These are phyloP conservation scores for Nicotiana paniculata DNA, from an alignment of 257 asterid species.

Conservation along the genomic window DNA sequence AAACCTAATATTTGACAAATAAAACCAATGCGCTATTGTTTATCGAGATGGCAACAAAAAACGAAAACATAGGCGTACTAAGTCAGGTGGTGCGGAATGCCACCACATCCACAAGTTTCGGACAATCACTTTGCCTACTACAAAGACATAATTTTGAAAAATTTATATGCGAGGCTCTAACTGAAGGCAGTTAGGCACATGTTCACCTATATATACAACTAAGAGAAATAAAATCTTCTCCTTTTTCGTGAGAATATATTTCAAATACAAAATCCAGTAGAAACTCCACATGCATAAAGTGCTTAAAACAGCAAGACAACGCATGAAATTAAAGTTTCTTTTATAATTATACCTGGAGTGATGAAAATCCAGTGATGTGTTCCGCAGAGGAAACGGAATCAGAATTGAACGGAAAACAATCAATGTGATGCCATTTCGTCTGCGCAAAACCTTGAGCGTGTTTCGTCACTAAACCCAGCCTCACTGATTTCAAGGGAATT, in stretches of 20 bases:
- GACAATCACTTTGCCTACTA: background rate
- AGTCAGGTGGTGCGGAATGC: background rate
- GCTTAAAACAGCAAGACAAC: background rate
- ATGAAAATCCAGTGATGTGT: slow-evolving; percentile 61
- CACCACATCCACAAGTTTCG: background rate
- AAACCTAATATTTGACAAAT: background rate
- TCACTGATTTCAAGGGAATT: slow-evolving; percentile 48
- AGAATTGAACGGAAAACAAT: slow-evolving; percentile 51
- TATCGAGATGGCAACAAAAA: background rate
- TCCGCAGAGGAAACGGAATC: slow-evolving; percentile 38
- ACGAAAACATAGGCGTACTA: background rate
- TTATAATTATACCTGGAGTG: slow-evolving; percentile 47
- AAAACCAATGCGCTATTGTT: background rate
- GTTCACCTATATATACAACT: background rate
- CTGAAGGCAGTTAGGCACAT: background rate
- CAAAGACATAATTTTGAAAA: background rate
- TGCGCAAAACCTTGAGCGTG: slow-evolving; percentile 75
- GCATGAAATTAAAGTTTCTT: background rate
- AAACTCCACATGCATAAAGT: background rate
- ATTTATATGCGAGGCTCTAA: background rate
- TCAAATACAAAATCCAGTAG: background rate
- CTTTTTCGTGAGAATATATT: background rate
- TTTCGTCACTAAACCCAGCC: slow-evolving; percentile 67
- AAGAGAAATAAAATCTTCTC: background rate
- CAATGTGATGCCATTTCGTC: slow-evolving; percentile 91